Evolutionary conservation across 2,329 filamentous ascomycete species (phyloP).

Genomic region (Fusarium sp.): DNA sequence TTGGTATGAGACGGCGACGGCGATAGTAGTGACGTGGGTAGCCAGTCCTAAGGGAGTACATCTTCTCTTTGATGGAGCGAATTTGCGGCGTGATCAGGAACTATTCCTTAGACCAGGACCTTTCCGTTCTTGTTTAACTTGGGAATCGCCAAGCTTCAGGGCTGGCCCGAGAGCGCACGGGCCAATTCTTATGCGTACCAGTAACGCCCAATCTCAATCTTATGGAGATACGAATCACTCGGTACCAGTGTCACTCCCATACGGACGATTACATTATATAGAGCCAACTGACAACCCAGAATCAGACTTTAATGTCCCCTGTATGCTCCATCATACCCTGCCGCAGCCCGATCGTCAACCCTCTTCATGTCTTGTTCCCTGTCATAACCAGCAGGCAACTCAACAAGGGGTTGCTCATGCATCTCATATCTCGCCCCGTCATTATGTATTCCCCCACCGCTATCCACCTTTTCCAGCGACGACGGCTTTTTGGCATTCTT

Average conservation of each 20-base stretch:
- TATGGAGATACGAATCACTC: background rate
- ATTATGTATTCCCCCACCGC: background rate
- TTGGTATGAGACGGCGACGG: too few relatives aligned
- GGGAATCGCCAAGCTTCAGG: background rate
- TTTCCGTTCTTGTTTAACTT: too few relatives aligned
- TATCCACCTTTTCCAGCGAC: background rate
- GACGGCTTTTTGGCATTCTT: background rate
- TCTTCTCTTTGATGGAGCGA: too few relatives aligned
- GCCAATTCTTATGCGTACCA: background rate
- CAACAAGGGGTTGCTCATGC: background rate
- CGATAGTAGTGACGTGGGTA: too few relatives aligned
- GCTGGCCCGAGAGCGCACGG: background rate
- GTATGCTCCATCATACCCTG: background rate
- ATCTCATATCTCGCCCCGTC: background rate
- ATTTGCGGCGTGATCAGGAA: too few relatives aligned
- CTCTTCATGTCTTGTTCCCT: background rate
- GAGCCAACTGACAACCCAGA: background rate
- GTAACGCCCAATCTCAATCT: background rate
- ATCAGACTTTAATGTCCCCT: background rate
- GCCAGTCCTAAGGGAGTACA: too few relatives aligned
- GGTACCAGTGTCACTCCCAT: background rate
- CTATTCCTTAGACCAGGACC: too few relatives aligned
- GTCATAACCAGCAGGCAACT: background rate
- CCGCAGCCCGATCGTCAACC: background rate
- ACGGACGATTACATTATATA: background rate